Evolutionary conservation across 1,284 basidiomycete species (phyloP).

Genomic region (Rhodotorula sp.): DNA sequence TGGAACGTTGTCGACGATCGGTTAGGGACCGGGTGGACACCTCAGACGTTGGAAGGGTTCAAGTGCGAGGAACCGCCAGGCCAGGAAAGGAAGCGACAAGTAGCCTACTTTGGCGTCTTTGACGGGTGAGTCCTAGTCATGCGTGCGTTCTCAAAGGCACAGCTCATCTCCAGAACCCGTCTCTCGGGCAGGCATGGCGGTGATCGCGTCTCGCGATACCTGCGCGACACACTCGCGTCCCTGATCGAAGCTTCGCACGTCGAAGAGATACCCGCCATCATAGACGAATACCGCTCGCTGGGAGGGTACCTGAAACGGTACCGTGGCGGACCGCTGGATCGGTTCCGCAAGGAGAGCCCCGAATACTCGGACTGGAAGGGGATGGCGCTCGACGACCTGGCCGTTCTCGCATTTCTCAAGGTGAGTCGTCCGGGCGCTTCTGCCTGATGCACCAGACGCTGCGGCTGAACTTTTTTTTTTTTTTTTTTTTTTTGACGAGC

Average conservation of each 20-base stretch:
- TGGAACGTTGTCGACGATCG: slow-evolving; percentile 62
- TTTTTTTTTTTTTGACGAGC: not conserved
- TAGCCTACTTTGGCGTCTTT: slow-evolving; percentile 80
- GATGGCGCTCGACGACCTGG: slow-evolving; percentile 75
- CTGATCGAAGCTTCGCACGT: slow-evolving; percentile 68
- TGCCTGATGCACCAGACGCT: not conserved
- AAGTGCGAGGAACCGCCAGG: slow-evolving; percentile 59
- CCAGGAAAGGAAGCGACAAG: slow-evolving; percentile 56
- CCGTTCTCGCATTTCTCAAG: slow-evolving; percentile 80
- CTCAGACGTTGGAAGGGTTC: slow-evolving; percentile 42
- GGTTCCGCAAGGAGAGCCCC: slow-evolving; percentile 18
- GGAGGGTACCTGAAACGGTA: slow-evolving; percentile 84
- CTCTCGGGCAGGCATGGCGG: slow-evolving; percentile 68
- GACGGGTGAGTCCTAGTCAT: slow-evolving; percentile 64
- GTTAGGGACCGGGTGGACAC: slow-evolving; percentile 44
- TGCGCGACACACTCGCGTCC: slow-evolving; percentile 75
- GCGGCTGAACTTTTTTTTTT: no score
- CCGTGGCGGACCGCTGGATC: slow-evolving; percentile 65
- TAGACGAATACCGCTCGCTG: slow-evolving; percentile 56
- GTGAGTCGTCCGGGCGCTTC: slow-evolving; percentile 52
- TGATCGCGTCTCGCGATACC: slow-evolving; percentile 66
- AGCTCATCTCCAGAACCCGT: not conserved
- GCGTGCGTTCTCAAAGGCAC: not conserved
- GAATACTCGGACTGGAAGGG: slow-evolving; percentile 16
- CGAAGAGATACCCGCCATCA: slow-evolving; percentile 70